These are phyloP conservation scores for Lenwebbia sp. DNA, from an alignment of 345 rosid species.

Conservation along the genomic window DNA sequence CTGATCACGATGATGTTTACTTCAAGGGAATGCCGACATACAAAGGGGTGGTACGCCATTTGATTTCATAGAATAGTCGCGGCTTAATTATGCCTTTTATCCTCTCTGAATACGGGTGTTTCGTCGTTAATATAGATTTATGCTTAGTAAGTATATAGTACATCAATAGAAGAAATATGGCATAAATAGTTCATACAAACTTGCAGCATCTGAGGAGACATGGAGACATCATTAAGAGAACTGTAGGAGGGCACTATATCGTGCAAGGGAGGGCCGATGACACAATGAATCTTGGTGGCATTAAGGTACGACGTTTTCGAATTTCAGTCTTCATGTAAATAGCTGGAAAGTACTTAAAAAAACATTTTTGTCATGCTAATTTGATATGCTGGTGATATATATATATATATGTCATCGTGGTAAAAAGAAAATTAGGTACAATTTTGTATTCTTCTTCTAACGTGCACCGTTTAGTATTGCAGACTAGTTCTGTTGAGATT, in stretches of 20 bases:
- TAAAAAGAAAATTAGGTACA: background rate
- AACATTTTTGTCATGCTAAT: background rate
- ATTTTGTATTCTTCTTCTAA: background rate
- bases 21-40: constrained; percentile 76
- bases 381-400: background rate
- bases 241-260: constrained; percentile 53
- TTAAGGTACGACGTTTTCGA: constrained; percentile 36
- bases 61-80: background rate
- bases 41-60: constrained; percentile 48
- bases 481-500: constrained; percentile 93
- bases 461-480: background rate
- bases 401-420: background rate
- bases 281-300: constrained; percentile 98
- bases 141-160: background rate
- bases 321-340: background rate
- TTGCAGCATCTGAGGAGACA: constrained; percentile 78
- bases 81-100: background rate
- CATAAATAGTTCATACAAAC: background rate
- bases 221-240: constrained; percentile 69
- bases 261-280: constrained; percentile 95
- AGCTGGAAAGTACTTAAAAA: background rate
- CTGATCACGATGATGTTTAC: constrained; percentile 66
- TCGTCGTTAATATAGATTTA: background rate
- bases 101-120: background rate
- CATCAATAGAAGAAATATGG: background rate